A percentile compares a stretch with the other conserved stretches of the same genome.
phyloP scores from a whole-genome alignment of 2,329 filamentous ascomycete genomes.

The Aspergillus eucalypticola region DNA sequence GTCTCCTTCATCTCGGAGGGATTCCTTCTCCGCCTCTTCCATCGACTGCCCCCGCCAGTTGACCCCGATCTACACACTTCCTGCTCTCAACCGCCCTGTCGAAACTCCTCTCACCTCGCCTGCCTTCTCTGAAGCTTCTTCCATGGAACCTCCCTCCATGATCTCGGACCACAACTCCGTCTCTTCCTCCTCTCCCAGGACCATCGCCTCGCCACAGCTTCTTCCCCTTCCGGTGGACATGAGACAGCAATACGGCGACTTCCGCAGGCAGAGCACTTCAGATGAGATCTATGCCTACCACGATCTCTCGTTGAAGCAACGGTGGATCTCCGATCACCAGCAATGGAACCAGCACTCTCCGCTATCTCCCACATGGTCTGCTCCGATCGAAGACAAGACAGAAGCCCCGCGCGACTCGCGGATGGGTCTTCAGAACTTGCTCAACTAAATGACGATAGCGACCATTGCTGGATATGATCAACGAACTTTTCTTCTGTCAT shows the following conservation, averaged over 20 bases:
- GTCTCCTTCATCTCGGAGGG: conserved; percentile 24
- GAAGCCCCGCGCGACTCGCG: conserved; percentile 38
- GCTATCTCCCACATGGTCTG: conserved; percentile 28
- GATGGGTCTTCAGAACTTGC: conserved; percentile 41
- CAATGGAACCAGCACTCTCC: conserved; percentile 32
- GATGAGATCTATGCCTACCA: conserved; percentile 29
- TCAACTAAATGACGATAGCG: conserved; percentile 37
- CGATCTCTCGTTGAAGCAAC: conserved; percentile 28
- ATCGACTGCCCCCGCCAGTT: conserved; percentile 31
- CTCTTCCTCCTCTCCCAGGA: conserved; percentile 62
- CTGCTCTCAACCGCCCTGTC: conserved; percentile 39
- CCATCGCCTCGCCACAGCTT: conserved; percentile 43
- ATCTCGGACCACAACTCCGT: conserved; percentile 69
- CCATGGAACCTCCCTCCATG: conserved; percentile 66
- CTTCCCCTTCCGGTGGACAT: conserved; percentile 46
- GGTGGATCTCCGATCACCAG: conserved; percentile 32
- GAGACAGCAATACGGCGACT: conserved; percentile 40
- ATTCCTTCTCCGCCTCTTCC: conserved; percentile 26
- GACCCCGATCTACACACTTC: conserved; percentile 42
- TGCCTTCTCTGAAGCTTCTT: conserved; percentile 60
- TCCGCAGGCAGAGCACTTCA: conserved; percentile 33
- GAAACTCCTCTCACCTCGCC: conserved; percentile 66
- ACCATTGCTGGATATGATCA: conserved; percentile 24
- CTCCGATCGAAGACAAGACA: conserved; percentile 18
- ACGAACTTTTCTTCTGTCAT: conserved; percentile 21